Base-by-base conservation (phyloP, 83 land plant genomes). In the Larix sibirica region DNA sequence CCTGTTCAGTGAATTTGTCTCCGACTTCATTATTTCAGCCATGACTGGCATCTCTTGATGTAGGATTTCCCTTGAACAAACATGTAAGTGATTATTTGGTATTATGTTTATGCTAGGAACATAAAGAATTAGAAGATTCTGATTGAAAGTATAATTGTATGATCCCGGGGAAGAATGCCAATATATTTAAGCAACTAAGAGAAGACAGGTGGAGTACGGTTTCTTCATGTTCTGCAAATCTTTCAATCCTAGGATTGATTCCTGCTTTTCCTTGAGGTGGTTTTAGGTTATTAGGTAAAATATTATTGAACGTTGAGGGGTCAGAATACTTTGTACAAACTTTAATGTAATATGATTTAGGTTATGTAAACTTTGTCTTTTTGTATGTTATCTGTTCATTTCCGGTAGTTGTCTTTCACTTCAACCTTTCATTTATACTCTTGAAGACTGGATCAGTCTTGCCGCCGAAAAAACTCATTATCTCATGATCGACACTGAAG, bases 71-170 rank as follows among this genome's bases (percentile, higher is more conserved):
- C 44, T 44, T 44, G 56, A 40, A 73, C 77, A 73, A 50, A 50
- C 24, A 73, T 73, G 77, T 24, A 73, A 44, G 24, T 73, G 77
- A 73, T 23, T 73, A 73, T 73, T 73, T 73, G 21, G 44, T 69
- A 69, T 69, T 69, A 36, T 69, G 20, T 33, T 44, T 73, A 44
- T 73, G n/a, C 6, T 13, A 73, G 4, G 26, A n/a, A 54, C 16
- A 18, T 73, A 42, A 73, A 73, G 24, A 40, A 40, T 73, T 44
- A 47, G n/a, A 47, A 40, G 77, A 50, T 44, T 40, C 14, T 73
- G 8, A 9, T 50, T 50, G 10, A 50, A 1, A 50, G 10, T 50
- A 50, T 50, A 50, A 50, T 50, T 50, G 10, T 50, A 50, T 50
- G 13, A 50, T 50, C 54, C 54, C 54, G 10, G 2, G 77, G 23